Evolutionary conservation across 495 filamentous ascomycete genomes (phyloP), one percentile per base, ranked within the genome.

Genomic region (Daldinia vernicosa): DNA sequence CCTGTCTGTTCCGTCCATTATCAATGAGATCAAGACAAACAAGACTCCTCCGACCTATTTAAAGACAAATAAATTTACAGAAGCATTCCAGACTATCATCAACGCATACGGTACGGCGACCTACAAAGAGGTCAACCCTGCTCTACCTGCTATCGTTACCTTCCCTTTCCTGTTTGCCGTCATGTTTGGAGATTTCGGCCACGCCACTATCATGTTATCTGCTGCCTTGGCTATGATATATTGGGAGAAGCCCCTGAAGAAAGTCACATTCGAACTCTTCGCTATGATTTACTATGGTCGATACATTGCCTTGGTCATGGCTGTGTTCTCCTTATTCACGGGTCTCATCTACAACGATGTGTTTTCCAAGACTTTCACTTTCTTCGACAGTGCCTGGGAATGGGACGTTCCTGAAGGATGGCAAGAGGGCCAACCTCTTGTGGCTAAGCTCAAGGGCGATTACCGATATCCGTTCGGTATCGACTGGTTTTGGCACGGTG

Each of bases 221-320:
- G 89, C 92, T 69, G 92, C 96, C 27, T 65, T 86, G 27, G 91
- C 93, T 37, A 96, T 99, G 94, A 97, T 98, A 70, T 93, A 95
- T 83, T 97, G 88, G 82, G 95, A 99, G 83, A 92, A 92, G 82
- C 89, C 89, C 65, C 84, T 99, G 47, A 92, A 92, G 74, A 91
- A 93, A 74, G 97, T 98, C 76, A 87, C 93, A 14, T 95, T 97
- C 75, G 95, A 99, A 79, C 84, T 98, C 33, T 95, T 97, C 72
- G 91, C 90, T 72, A 99, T 99, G 95, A 93, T 95, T 43, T 99
- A 96, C 84, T 99, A 96, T 73, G 95, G 95, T 70, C 91, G 95
- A 62, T 99, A 98, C 78, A 97, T 99, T 75, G 97, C 97, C 87
- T 79, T 99, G 56, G 90, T 98, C 87, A 98, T 99, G 95, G 93